A percentile compares a stretch with the other conserved stretches of the same genome.
phyloP scores from a whole-genome alignment of 2,329 filamentous ascomycete genomes.

The Penicillium janthinellum region DNA sequence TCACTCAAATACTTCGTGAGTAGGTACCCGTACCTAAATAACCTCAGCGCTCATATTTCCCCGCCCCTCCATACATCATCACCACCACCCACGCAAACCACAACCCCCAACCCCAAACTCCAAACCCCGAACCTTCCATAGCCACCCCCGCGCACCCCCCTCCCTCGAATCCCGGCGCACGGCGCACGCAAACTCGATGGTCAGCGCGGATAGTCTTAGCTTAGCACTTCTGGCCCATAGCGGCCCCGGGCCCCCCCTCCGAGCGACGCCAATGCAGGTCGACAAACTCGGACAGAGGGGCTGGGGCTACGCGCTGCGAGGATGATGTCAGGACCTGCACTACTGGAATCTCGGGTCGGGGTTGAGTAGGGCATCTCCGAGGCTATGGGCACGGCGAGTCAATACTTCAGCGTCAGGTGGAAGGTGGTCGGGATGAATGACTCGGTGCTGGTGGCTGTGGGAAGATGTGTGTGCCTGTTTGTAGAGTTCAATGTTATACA shows the following conservation, averaged over 20 bases:
- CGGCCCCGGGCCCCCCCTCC: neutral
- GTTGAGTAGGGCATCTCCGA: too few species aligned
- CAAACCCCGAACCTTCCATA: neutral
- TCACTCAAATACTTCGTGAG: too few species aligned
- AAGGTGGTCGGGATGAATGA: too few species aligned
- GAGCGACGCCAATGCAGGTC: constrained; percentile 13
- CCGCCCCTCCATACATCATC: neutral
- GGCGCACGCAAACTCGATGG: neutral
- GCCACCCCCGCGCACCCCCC: neutral
- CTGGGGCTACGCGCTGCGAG: constrained; percentile 2
- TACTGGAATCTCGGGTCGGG: too few species aligned
- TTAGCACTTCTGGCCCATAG: too few species aligned
- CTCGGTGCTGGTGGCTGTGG: too few species aligned
- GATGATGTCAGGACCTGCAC: constrained; percentile 16
- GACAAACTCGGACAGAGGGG: constrained; percentile 13
- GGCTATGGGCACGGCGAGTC: too few species aligned
- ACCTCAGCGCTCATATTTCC: too few species aligned
- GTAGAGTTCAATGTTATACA: too few species aligned
- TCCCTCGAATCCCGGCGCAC: neutral
- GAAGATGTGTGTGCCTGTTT: too few species aligned
- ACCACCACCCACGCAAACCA: neutral
- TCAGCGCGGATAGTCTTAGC: neutral
- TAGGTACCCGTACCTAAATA: too few species aligned
- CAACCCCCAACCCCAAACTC: neutral
- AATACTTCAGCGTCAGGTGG: too few species aligned